Conservation (phyloP, 768 basidiomycete species). For the Hygrocybe coccinea region DNA sequence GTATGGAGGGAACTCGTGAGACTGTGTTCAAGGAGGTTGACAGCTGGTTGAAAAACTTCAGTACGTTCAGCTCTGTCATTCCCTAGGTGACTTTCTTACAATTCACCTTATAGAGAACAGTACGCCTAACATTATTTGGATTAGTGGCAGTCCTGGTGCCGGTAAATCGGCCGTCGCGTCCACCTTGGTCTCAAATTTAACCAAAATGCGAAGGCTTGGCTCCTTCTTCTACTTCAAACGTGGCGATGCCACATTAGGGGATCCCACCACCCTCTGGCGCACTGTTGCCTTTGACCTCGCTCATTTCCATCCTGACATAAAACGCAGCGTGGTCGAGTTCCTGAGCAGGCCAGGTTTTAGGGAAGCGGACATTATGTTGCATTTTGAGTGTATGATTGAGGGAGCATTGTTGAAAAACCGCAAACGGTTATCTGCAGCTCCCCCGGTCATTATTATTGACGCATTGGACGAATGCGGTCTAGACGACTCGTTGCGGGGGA, state of each 20-base stretch:
- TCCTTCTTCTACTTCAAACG: slow-evolving; percentile 12
- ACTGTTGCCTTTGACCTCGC: slow-evolving; percentile 16
- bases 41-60: slow-evolving; percentile 31
- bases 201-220: slow-evolving; percentile 7
- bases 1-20: slow-evolving; percentile 15
- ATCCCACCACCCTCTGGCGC: slow-evolving; percentile 16
- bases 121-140: slow-evolving; percentile 27
- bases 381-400: too few species aligned
- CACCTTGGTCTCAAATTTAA: too few species aligned
- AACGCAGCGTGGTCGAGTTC: background rate
- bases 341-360: too few species aligned
- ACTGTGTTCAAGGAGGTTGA: slow-evolving; percentile 14
- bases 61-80: slow-evolving; percentile 8
- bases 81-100: too few species aligned
- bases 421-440: too few species aligned
- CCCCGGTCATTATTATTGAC: too few species aligned
- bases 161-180: slow-evolving; percentile 23
- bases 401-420: too few species aligned
- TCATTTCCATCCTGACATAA: background rate
- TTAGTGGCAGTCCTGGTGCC: slow-evolving; percentile 22
- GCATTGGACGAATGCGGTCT: too few species aligned
- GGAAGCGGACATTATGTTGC: too few species aligned
- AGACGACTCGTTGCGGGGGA: too few species aligned
- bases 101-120: too few species aligned
- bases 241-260: slow-evolving; percentile 1